phyloP scores from a whole-genome alignment of 495 filamentous ascomycete genomes.

The Lichina pygmaea region DNA sequence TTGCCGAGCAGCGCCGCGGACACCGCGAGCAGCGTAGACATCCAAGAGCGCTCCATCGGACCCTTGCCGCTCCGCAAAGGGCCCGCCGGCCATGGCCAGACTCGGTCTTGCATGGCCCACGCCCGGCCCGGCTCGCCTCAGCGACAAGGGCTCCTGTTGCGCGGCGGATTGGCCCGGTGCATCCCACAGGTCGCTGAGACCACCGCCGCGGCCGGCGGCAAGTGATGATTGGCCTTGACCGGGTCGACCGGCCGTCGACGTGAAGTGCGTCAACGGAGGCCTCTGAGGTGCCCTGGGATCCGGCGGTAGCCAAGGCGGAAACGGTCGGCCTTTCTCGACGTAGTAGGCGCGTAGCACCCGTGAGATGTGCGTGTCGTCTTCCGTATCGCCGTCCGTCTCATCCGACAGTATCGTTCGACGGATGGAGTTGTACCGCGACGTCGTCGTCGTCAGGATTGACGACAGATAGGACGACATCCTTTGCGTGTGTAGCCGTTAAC shows the following conservation, averaged over 20 bases:
- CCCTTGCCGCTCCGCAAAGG: not conserved
- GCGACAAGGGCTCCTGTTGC: conserved; percentile 12
- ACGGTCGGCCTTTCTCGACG: conserved; percentile 56
- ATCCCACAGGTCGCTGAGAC: conserved; percentile 68
- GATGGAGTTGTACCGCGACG: conserved; percentile 53
- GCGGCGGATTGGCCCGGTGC: not conserved
- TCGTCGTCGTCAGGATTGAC: conserved; percentile 49
- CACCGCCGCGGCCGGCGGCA: conserved; percentile 13
- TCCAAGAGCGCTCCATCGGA: conserved; percentile 5
- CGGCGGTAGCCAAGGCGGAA: conserved; percentile 71
- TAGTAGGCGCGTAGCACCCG: conserved; percentile 91
- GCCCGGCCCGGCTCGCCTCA: conserved; percentile 8
- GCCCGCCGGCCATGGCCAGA: conserved; percentile 6
- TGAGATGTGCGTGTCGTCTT: conserved; percentile 85
- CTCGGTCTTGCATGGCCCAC: conserved; percentile 6
- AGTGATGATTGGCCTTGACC: conserved; percentile 1
- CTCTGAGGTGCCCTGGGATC: conserved; percentile 47
- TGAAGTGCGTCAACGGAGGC: conserved; percentile 20
- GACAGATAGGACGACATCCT: conserved; percentile 57
- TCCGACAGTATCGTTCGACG: conserved; percentile 48
- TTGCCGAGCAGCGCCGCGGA: conserved; percentile 4
- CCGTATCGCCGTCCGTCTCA: conserved; percentile 74
- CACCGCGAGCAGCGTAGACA: not conserved
- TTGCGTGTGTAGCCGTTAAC: no score
- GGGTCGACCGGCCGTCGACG: conserved; percentile 16